A percentile compares a stretch with the other conserved stretches of the same genome.
These are phyloP conservation scores for Fusarium sp. DNA, from an alignment of 2,329 filamentous ascomycete genomes.

Conservation along the genomic window DNA sequence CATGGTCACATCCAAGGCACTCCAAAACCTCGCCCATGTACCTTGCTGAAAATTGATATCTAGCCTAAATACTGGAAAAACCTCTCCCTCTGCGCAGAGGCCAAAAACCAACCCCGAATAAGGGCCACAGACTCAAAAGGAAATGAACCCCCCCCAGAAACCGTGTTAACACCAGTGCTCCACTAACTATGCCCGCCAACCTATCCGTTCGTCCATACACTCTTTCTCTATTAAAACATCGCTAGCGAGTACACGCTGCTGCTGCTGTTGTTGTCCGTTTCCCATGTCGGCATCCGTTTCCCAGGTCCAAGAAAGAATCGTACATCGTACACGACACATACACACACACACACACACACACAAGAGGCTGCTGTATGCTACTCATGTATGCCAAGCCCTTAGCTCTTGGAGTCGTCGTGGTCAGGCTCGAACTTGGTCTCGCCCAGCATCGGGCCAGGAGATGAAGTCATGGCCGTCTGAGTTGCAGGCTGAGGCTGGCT, in stretches of 20 bases:
- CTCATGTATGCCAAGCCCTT: slow-evolving; percentile 1
- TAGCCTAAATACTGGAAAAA: slow-evolving; percentile 12
- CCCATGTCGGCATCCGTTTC: slow-evolving; percentile 4
- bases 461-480: slow-evolving; percentile 65
- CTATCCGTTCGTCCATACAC: background rate
- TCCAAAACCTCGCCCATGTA: background rate
- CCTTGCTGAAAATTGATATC: slow-evolving; percentile 19
- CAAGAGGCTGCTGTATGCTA: background rate
- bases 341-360: background rate
- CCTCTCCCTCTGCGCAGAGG: background rate
- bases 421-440: slow-evolving; percentile 76
- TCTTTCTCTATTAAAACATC: slow-evolving; percentile 28
- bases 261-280: slow-evolving; percentile 6
- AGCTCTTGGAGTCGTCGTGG: slow-evolving; percentile 55
- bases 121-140: slow-evolving; percentile 10
- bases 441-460: slow-evolving; percentile 65
- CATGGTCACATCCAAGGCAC: background rate
- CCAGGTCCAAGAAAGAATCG: slow-evolving; percentile 17
- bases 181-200: slow-evolving; percentile 22
- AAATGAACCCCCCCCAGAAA: slow-evolving; percentile 13
- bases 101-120: background rate
- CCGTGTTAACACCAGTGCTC: slow-evolving; percentile 34
- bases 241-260: slow-evolving; percentile 11
- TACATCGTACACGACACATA: slow-evolving; percentile 28
- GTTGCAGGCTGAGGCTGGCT: slow-evolving; percentile 63